phyloP scores from a whole-genome alignment of 2,329 filamentous ascomycete genomes.

The Lasiodiplodia hormozganensis region DNA sequence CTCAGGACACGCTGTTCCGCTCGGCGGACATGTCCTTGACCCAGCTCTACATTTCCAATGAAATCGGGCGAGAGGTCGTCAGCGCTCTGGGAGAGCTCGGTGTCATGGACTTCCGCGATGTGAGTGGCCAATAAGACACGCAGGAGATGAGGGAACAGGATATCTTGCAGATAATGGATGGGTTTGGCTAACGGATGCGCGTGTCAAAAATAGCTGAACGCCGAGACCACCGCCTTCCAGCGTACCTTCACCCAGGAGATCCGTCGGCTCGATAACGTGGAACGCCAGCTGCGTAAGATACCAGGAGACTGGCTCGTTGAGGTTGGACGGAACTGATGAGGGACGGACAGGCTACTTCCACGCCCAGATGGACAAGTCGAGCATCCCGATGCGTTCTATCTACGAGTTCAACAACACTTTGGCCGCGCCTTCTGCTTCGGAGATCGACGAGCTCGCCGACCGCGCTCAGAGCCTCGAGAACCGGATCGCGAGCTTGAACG shows the following conservation, averaged over 20 bases:
- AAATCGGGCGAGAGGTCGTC: slow-evolving; percentile 97
- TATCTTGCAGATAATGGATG: background rate
- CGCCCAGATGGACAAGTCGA: slow-evolving; percentile 91
- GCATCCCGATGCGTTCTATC: slow-evolving; percentile 84
- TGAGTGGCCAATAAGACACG: slow-evolving; percentile 57
- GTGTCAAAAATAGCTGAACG: slow-evolving; percentile 74
- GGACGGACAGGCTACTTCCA: slow-evolving; percentile 80
- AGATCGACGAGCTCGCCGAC: slow-evolving; percentile 95
- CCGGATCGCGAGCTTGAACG: slow-evolving; percentile 88
- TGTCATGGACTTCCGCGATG: slow-evolving; percentile 95
- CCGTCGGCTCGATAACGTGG: slow-evolving; percentile 94
- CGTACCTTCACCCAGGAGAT: slow-evolving; percentile 98
- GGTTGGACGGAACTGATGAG: slow-evolving; percentile 1
- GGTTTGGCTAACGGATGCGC: background rate
- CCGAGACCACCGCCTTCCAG: slow-evolving; percentile 92
- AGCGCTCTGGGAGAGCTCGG: slow-evolving; percentile 96
- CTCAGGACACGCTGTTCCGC: slow-evolving; percentile 95
- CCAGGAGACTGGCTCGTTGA: slow-evolving; percentile 9
- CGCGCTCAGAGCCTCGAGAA: slow-evolving; percentile 92
- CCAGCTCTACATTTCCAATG: slow-evolving; percentile 98
- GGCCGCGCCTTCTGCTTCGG: slow-evolving; percentile 85
- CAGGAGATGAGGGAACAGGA: background rate
- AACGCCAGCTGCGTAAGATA: slow-evolving; percentile 86
- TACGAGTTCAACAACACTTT: slow-evolving; percentile 89
- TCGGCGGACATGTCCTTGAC: slow-evolving; percentile 99